Evolutionary conservation across 495 filamentous ascomycete species (phyloP), one percentile per base, ranked within the genome.

Genomic region (Podospora conica): DNA sequence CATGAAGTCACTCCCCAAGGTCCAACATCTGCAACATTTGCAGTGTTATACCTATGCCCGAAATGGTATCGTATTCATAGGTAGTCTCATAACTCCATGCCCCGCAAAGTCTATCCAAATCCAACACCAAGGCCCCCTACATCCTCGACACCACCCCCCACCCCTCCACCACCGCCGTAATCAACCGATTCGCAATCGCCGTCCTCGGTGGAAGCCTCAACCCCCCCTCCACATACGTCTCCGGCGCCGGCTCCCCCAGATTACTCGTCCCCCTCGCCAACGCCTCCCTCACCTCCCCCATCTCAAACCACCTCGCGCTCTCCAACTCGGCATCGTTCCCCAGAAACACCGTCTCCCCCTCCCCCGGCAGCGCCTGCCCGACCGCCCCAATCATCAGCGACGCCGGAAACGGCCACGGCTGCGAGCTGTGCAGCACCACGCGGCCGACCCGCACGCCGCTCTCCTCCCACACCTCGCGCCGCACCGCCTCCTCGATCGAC

Each of bases 381-480:
- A 98, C 86, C 3, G 92, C 87, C 0, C 95, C 96, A 70, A 98
- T 95, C 95, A 98, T 98, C 69, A 98, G 75, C 71, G 90, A 97
- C 8, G 91, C 91, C 1, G 81, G 81, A 65, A 79, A 82, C 4
- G 81, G 81, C 81, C 81, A 83, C 9, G 95, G 95, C 79, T 98
- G 95, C 64, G 92, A 92, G 23, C 87, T 91, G 72, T 98, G 94
- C 63, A 98, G 88, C 1, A 96, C 85, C 18, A 98, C 96, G 1
- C 94, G 84, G 9, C 92, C 93, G 2, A 97, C 84, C 9, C 78
- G 82, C 18, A 98, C 91, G 3, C 95, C 95, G 54, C 88, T 86
- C 75, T 98, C 95, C 73, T 98, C 95, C 91, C 92, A 98, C 1
- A 96, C 92, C 77, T 98, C 96, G 60, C 95, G 84, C 0, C 96